Evolutionary conservation across 345 rosid species (phyloP).

Genomic region (Jatropha curcas): DNA sequence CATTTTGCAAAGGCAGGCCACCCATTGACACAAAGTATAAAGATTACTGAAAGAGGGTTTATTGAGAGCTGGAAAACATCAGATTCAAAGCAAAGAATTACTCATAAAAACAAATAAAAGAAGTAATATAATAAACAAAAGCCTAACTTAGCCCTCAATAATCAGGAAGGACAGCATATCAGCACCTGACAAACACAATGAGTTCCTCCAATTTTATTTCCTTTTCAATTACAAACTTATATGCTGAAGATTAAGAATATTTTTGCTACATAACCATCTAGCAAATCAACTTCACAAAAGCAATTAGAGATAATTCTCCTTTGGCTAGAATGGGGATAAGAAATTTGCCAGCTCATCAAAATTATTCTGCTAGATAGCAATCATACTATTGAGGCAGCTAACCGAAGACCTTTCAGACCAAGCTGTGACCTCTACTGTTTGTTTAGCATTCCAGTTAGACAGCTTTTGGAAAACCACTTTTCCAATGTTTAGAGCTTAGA

Average conservation of each 20-base stretch:
- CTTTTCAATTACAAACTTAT: background rate
- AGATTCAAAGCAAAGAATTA: conserved; percentile 4
- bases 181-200: background rate
- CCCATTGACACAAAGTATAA: conserved; percentile 43
- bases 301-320: background rate
- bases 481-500: too few relatives aligned
- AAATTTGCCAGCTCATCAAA: background rate
- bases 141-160: background rate
- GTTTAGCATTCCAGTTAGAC: too few relatives aligned
- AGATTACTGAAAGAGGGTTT: background rate
- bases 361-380: background rate
- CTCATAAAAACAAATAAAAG: background rate
- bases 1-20: conserved; percentile 45
- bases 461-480: too few relatives aligned
- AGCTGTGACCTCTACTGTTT: too few relatives aligned
- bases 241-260: background rate
- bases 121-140: background rate
- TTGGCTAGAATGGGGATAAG: background rate
- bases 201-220: background rate
- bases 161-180: background rate
- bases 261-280: background rate
- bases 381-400: conserved; percentile 1
- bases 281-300: background rate
- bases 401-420: background rate
- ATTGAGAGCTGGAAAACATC: background rate